phyloP scores from a whole-genome alignment of 1,284 basidiomycete genomes.

The Afroboletus lepidellus region DNA sequence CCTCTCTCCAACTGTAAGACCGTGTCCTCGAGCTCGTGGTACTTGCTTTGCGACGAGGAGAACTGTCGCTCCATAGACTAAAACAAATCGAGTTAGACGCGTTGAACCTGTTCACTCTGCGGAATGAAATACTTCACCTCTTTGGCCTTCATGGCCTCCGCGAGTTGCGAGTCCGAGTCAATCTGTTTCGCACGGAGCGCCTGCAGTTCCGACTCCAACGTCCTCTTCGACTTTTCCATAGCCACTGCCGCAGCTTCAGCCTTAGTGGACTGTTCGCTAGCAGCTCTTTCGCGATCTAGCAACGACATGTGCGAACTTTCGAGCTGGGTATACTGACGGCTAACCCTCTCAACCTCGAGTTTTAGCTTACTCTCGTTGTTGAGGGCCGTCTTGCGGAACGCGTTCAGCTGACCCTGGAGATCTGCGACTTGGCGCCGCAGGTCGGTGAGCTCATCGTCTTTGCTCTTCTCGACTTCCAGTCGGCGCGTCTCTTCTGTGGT shows the following conservation, averaged over 20 bases:
- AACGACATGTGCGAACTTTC: conserved; percentile 63
- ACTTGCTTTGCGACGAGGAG: conserved; percentile 67
- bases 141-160: conserved; percentile 61
- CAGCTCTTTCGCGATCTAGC: conserved; percentile 53
- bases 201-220: conserved; percentile 75
- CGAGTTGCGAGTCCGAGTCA: conserved; percentile 67
- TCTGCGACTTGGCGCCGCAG: conserved; percentile 68
- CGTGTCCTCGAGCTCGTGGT: conserved; percentile 85
- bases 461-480: conserved; percentile 83
- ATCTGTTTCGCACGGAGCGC: conserved; percentile 69
- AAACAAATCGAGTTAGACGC: conserved; percentile 2
- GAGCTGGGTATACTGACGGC: conserved; percentile 56
- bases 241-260: conserved; percentile 55
- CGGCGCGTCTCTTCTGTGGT: conserved; percentile 83
- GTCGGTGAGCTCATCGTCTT: conserved; percentile 77
- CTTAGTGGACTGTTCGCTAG: conserved; percentile 53
- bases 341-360: conserved; percentile 60
- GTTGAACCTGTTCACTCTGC: not conserved
- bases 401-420: conserved; percentile 60
- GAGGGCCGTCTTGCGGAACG: conserved; percentile 53
- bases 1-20: conserved; percentile 83
- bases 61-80: conserved; percentile 71
- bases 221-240: conserved; percentile 70
- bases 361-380: conserved; percentile 70
- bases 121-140: conserved; percentile 52